These are phyloP conservation scores for Groenewaldozyma salmanticensis DNA, from an alignment of 805 yeast genomes.

Conservation along the genomic window DNA sequence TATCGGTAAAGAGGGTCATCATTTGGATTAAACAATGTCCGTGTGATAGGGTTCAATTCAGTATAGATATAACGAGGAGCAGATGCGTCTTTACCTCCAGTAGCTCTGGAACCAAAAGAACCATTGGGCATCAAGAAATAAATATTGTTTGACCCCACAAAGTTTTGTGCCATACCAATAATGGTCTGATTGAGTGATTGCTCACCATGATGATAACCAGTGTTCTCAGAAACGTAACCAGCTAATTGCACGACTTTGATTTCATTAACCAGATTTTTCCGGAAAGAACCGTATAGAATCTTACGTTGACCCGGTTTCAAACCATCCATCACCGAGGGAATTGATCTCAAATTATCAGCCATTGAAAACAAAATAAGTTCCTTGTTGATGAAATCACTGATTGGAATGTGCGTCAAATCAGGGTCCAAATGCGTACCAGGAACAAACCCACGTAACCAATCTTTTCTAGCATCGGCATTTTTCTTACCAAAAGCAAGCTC, in stretches of 20 bases:
- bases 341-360: constrained; percentile 94
- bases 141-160: constrained; percentile 84
- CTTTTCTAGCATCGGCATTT: constrained; percentile 94
- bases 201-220: constrained; percentile 96
- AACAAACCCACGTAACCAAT: constrained; percentile 83
- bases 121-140: constrained; percentile 84
- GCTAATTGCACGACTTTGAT: constrained; percentile 85
- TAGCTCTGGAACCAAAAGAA: constrained; percentile 89
- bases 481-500: constrained; percentile 92
- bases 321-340: constrained; percentile 91
- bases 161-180: constrained; percentile 89
- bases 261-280: constrained; percentile 65
- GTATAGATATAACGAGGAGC: constrained; percentile 96
- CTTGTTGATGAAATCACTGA: constrained; percentile 87
- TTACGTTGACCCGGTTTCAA: constrained; percentile 96
- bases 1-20: constrained; percentile 74
- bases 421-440: constrained; percentile 94
- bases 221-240: constrained; percentile 79
- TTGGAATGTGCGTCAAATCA: constrained; percentile 64
- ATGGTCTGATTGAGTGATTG: constrained; percentile 80
- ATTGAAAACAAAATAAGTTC: constrained; percentile 89
- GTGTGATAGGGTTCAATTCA: constrained; percentile 65
- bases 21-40: constrained; percentile 62
- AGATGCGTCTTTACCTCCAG: constrained; percentile 98
- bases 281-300: constrained; percentile 79